Percentiles rank a stretch among this genome's conserved stretches.
These are phyloP conservation scores for Pleodorina starrii DNA, from an alignment of 139 green algal genomes.

Conservation along the genomic window DNA sequence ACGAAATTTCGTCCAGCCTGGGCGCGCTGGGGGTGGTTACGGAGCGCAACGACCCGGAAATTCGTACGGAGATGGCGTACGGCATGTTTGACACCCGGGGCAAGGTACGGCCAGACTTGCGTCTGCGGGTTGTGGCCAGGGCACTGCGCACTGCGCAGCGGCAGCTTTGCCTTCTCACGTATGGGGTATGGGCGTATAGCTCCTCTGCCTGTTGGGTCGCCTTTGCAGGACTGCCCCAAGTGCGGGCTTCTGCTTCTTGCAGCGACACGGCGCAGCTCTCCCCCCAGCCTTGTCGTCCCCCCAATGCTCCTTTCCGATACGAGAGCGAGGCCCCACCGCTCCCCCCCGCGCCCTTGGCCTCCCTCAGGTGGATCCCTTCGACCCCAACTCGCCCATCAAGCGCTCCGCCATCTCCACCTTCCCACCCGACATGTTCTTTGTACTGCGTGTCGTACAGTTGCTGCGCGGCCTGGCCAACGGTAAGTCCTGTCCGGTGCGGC, in stretches of 20 bases:
- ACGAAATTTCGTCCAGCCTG: slow-evolving; percentile 65
- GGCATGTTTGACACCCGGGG: slow-evolving; percentile 97
- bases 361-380: slow-evolving; percentile 89
- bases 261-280: no score
- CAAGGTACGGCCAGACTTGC: slow-evolving; percentile 50
- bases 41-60: slow-evolving; percentile 63
- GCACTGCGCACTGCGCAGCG: no score
- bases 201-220: no score
- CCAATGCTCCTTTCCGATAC: no score
- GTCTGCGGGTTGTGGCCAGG: no score
- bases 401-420: slow-evolving; percentile 87
- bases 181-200: no score
- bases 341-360: neutral
- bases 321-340: no score
- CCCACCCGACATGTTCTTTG: slow-evolving; percentile 96
- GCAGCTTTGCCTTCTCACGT: no score
- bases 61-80: slow-evolving; percentile 80
- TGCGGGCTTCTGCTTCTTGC: no score
- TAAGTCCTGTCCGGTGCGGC: no score
- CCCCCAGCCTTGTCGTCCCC: no score
- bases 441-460: slow-evolving; percentile 92
- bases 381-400: slow-evolving; percentile 89
- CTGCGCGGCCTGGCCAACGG: slow-evolving; percentile 85
- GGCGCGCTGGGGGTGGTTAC: slow-evolving; percentile 79
- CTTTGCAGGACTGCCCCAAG: no score